These are phyloP conservation scores for Fusarium sp. DNA, from an alignment of 2,329 filamentous ascomycete genomes.

Conservation along the genomic window DNA sequence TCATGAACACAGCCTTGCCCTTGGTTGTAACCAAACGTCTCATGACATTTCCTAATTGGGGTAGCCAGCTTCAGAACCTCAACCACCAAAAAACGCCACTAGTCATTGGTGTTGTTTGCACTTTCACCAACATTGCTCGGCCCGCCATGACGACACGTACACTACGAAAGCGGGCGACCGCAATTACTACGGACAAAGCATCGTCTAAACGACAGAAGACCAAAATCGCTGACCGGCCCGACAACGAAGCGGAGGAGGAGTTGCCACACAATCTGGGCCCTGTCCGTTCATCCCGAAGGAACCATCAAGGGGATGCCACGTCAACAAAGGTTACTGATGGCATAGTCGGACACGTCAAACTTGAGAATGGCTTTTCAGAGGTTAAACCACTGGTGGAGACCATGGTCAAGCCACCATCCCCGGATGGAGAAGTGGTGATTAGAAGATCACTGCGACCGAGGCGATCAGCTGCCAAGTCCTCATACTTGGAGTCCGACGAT, in stretches of 20 bases:
- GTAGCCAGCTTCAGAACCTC: neutral
- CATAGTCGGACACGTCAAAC: neutral
- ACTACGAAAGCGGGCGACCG: constrained; percentile 27
- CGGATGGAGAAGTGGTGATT: neutral
- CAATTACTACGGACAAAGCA: neutral
- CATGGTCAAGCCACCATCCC: neutral
- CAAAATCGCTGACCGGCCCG: neutral
- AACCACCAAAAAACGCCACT: neutral
- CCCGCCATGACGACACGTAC: constrained; percentile 25
- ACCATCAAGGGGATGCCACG: constrained; percentile 2
- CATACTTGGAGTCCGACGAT: constrained; percentile 41
- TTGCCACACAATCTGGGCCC: constrained; percentile 38
- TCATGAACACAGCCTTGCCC: neutral
- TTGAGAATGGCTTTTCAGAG: constrained; percentile 8
- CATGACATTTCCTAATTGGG: neutral
- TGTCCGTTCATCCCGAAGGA: constrained; percentile 11
- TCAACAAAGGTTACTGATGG: neutral
- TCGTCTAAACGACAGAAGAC: constrained; percentile 24
- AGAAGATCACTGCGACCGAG: constrained; percentile 32
- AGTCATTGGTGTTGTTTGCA: neutral
- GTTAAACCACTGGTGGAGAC: neutral
- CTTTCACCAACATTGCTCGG: neutral
- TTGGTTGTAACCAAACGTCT: neutral
- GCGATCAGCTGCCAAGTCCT: constrained; percentile 21
- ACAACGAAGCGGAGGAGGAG: constrained; percentile 16